Evolutionary conservation across 1,284 basidiomycete genomes (phyloP).

Genomic region (Trametes pubescens): DNA sequence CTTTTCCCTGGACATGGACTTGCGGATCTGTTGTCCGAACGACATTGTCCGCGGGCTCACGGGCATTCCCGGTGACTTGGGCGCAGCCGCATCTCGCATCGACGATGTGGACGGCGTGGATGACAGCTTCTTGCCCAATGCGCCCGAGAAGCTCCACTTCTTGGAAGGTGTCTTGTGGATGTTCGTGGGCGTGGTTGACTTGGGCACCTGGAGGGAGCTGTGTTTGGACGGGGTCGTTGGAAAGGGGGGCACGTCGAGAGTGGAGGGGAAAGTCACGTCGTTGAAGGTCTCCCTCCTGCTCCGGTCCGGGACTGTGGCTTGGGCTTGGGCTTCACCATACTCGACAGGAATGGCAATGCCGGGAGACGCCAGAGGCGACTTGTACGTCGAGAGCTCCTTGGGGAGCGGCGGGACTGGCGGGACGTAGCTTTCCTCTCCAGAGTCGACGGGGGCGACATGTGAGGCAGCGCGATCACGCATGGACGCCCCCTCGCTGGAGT

Average conservation of each 20-base stretch:
- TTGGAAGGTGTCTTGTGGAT: slow-evolving; percentile 79
- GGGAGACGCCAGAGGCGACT: slow-evolving; percentile 60
- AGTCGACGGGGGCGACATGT: slow-evolving; percentile 64
- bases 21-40: slow-evolving; percentile 68
- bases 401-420: slow-evolving; percentile 97
- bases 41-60: slow-evolving; percentile 70
- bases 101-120: slow-evolving; percentile 71
- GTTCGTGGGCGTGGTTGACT: slow-evolving; percentile 45
- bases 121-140: slow-evolving; percentile 83
- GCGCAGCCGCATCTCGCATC: slow-evolving; percentile 49
- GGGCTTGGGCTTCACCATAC: slow-evolving; percentile 42
- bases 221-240: slow-evolving; percentile 42
- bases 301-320: slow-evolving; percentile 35
- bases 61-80: slow-evolving; percentile 58
- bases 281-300: slow-evolving; percentile 35
- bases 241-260: slow-evolving; percentile 61
- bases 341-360: slow-evolving; percentile 54
- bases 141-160: slow-evolving; percentile 96
- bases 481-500: slow-evolving; percentile 68
- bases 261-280: slow-evolving; percentile 42
- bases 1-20: slow-evolving; percentile 72
- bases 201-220: slow-evolving; percentile 41
- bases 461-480: slow-evolving; percentile 73
- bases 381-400: slow-evolving; percentile 85
- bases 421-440: slow-evolving; percentile 68